Percentiles rank a stretch among this genome's conserved stretches.
phyloP scores from a whole-genome alignment of 139 green algal species.

The Chlamydomonas sphaeroides region DNA sequence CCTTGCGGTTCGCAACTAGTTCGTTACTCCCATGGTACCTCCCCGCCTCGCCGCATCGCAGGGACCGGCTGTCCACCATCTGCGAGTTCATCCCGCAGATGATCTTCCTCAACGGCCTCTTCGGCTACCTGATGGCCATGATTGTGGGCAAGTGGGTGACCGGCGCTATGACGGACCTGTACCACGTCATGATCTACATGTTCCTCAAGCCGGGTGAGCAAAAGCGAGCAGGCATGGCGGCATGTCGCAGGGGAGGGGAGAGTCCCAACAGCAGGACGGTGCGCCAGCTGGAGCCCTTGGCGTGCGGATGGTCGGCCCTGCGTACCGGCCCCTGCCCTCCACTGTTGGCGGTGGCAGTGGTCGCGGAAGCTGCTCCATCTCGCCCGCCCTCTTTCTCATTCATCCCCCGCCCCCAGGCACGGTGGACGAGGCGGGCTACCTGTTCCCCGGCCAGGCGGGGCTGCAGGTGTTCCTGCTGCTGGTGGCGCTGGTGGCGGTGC shows the following conservation, averaged over 20 bases:
- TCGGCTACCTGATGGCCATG: slow-evolving; percentile 96
- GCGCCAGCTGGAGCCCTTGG: too few relatives aligned
- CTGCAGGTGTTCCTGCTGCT: slow-evolving; percentile 90
- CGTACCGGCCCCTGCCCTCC: too few relatives aligned
- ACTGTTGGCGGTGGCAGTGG: too few relatives aligned
- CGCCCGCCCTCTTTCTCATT: too few relatives aligned
- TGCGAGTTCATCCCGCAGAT: slow-evolving; percentile 93
- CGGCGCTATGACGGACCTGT: slow-evolving; percentile 90
- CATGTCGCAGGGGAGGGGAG: too few relatives aligned
- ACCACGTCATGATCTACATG: slow-evolving; percentile 99
- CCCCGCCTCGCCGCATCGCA: too few relatives aligned
- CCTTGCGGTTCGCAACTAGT: too few relatives aligned
- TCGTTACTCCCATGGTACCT: too few relatives aligned
- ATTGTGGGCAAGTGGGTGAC: slow-evolving; percentile 95
- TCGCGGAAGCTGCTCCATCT: too few relatives aligned
- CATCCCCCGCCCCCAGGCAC: not conserved
- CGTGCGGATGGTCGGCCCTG: too few relatives aligned
- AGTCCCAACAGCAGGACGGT: too few relatives aligned
- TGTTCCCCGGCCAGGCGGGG: slow-evolving; percentile 69
- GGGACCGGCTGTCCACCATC: slow-evolving; percentile 85
- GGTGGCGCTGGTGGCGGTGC: slow-evolving; percentile 84
- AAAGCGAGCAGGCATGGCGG: not conserved
- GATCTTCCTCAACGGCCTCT: slow-evolving; percentile 96
- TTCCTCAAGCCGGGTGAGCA: slow-evolving; percentile 89
- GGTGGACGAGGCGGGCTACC: slow-evolving; percentile 29